Evolutionary conservation across 805 yeast genomes (phyloP), one percentile per base, ranked within the genome.

Genomic region (Torulaspora microellipsoides): DNA sequence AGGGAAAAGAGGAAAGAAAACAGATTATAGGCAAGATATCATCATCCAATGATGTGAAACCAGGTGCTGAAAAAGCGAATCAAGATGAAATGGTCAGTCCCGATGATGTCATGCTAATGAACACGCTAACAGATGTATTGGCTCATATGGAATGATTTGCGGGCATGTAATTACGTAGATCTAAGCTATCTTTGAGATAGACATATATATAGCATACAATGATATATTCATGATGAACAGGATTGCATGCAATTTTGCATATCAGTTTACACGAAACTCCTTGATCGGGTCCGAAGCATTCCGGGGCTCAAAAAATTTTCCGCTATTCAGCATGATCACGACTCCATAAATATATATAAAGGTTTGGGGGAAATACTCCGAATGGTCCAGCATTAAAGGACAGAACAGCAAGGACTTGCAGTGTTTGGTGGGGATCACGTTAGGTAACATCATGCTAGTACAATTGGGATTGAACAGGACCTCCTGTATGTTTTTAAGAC

Each of bases 21-120:
- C 25, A 20, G 25, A 6, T 20, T 7, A 7, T 20, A 20, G 8
- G 7, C 8, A 7, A 20, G 8, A 20, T 6, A 3, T 20, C 25
- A 20, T 15, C 25, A 20, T 15, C 27, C n/a, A 39, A 15, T 10
- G 31, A 20, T 17, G 37, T 25, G 5, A n/a, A 13, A 6, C 31
- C 25, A 34, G 13, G 30, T 23, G 28, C 23, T 23, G 31, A 30
- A 15, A 14, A 30, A 15, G 14, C 23, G 13, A 32, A 17, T 31
- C 33, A 31, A 9, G 43, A 20, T 15, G 34, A 37, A 17, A 28
- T 34, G 31, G 46, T 49, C 36, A 45, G 51, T 20, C 51, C 52
- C 15, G 58, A 56, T 27, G 60, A 56, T 28, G 40, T 56, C 27
- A 50, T 52, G 51, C 43, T 56, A 27, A 54, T 51, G 58, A 49